phyloP scores from a whole-genome alignment of 768 basidiomycete species.

The Sutorius australiensis region DNA sequence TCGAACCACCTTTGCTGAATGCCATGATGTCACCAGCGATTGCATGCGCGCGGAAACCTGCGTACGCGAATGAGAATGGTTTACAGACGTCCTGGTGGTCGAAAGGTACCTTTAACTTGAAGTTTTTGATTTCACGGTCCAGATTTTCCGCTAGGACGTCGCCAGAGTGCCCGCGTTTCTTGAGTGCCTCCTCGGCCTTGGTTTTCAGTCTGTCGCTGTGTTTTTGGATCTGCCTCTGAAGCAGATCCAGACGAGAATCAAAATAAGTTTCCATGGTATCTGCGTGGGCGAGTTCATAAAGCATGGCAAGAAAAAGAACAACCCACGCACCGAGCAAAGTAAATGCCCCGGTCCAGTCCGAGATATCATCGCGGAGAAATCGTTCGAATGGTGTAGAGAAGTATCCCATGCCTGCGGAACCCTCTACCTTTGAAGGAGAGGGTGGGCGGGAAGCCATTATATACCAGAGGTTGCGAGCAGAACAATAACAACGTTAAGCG shows the following conservation, averaged over 20 bases:
- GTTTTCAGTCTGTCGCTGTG: slow-evolving; percentile 81
- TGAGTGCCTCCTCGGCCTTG: slow-evolving; percentile 78
- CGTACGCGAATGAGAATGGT: slow-evolving; percentile 7
- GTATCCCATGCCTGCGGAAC: slow-evolving; percentile 41
- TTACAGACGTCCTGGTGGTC: not conserved
- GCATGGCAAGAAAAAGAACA: not conserved
- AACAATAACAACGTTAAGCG: slow-evolving; percentile 12
- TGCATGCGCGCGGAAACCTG: slow-evolving; percentile 82
- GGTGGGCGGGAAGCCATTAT: slow-evolving; percentile 38
- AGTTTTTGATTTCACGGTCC: slow-evolving; percentile 81
- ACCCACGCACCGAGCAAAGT: slow-evolving; percentile 70
- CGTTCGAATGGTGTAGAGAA: slow-evolving; percentile 72
- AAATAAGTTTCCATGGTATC: slow-evolving; percentile 96
- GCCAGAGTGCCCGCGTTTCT: slow-evolving; percentile 51
- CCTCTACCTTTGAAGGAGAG: slow-evolving; percentile 35
- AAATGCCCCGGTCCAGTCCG: slow-evolving; percentile 77
- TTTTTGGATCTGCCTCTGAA: slow-evolving; percentile 82
- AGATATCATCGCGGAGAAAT: slow-evolving; percentile 69
- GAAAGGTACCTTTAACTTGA: slow-evolving; percentile 73
- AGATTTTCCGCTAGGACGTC: slow-evolving; percentile 72
- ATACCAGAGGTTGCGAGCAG: slow-evolving; percentile 5
- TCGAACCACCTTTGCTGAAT: slow-evolving; percentile 83
- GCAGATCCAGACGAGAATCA: slow-evolving; percentile 80
- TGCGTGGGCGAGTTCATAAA: slow-evolving; percentile 27
- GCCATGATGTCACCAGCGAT: slow-evolving; percentile 79